Conservation (phyloP, 2,329 filamentous ascomycete genomes). For the Fusarium oxysporum region DNA sequence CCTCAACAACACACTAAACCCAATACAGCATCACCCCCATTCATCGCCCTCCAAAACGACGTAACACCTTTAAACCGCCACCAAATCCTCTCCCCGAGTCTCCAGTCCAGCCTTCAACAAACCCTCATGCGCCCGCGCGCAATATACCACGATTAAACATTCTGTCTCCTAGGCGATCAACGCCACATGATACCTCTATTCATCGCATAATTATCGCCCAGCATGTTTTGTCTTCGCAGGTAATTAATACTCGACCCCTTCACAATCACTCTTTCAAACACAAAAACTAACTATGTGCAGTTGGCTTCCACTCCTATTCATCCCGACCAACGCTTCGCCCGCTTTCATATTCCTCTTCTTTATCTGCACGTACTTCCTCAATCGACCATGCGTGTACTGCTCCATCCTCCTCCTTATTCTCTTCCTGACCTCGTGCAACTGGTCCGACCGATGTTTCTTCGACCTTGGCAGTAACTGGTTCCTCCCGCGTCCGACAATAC, state of each 20-base stretch:
- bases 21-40: constrained; percentile 13
- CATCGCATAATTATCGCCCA: constrained; percentile 34
- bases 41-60: constrained; percentile 23
- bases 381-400: constrained; percentile 97
- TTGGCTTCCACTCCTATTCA: constrained; percentile 89
- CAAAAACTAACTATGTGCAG: constrained; percentile 56
- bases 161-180: neutral
- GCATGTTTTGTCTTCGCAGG: constrained; percentile 74
- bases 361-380: constrained; percentile 93
- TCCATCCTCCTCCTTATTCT: constrained; percentile 94
- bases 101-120: neutral
- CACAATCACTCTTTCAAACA: neutral
- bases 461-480: constrained; percentile 96
- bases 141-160: neutral
- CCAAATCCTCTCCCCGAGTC: constrained; percentile 3
- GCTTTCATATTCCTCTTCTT: constrained; percentile 91
- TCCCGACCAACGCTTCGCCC: constrained; percentile 86
- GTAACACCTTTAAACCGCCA: constrained; percentile 29
- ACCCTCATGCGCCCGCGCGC: constrained; percentile 30
- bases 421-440: constrained; percentile 90
- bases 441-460: constrained; percentile 92
- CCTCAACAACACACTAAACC: constrained; percentile 30
- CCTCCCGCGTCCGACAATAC: constrained; percentile 71
- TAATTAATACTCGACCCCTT: constrained; percentile 38
- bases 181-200: constrained; percentile 13